Evolutionary conservation across 495 filamentous ascomycete species (phyloP).

Genomic region (Hypoxylon lienhwacheense): DNA sequence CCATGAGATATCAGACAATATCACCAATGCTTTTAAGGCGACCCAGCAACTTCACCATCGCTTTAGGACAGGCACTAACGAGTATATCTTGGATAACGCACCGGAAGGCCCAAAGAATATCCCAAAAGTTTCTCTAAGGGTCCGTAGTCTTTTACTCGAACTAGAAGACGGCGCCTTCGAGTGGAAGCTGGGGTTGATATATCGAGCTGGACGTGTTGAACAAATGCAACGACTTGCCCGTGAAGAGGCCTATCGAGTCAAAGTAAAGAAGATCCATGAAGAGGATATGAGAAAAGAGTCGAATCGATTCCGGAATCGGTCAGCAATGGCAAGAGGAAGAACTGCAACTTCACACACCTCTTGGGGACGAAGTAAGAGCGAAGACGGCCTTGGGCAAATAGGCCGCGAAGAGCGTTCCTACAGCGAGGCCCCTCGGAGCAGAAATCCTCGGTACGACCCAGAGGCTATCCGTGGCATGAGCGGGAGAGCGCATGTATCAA

Average conservation of each 20-base stretch:
- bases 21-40: conserved; percentile 84
- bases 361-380: conserved; percentile 50
- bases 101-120: conserved; percentile 84
- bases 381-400: conserved; percentile 39
- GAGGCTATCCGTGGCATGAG: conserved; percentile 71
- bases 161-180: conserved; percentile 97
- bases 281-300: conserved; percentile 60
- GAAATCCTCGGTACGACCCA: conserved; percentile 67
- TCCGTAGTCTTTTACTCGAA: conserved; percentile 80
- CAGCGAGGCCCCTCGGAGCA: conserved; percentile 40
- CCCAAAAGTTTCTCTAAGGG: conserved; percentile 79
- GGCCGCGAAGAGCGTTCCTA: conserved; percentile 52
- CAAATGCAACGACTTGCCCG: conserved; percentile 85
- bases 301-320: conserved; percentile 50
- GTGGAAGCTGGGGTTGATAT: conserved; percentile 93
- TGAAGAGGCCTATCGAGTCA: conserved; percentile 85
- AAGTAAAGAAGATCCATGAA: conserved; percentile 78
- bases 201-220: conserved; percentile 82
- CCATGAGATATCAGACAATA: conserved; percentile 88
- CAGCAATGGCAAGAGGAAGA: conserved; percentile 51
- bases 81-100: conserved; percentile 79
- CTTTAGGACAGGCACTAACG: conserved; percentile 81
- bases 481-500: conserved; percentile 66
- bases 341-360: conserved; percentile 34
- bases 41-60: conserved; percentile 86